Evolutionary conservation across 495 filamentous ascomycete genomes (phyloP).

Genomic region (Penicillium argentinense): DNA sequence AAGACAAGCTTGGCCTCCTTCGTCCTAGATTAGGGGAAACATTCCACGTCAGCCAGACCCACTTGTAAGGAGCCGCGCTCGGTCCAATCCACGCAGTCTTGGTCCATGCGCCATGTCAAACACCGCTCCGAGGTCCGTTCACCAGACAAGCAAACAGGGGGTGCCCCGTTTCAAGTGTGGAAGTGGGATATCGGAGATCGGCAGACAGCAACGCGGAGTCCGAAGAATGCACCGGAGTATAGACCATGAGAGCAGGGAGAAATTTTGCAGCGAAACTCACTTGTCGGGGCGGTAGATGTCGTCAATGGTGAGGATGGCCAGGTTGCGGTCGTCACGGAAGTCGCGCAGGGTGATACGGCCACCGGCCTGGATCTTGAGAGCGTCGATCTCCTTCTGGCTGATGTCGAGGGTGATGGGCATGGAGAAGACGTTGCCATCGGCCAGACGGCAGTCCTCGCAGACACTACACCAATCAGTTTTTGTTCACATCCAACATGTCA

Average conservation of each 20-base stretch:
- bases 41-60: constrained; percentile 33
- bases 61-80: constrained; percentile 22
- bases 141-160: background rate
- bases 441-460: constrained; percentile 79
- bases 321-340: constrained; percentile 91
- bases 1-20: constrained; percentile 93
- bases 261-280: constrained; percentile 50
- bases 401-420: constrained; percentile 97
- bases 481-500: background rate
- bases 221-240: no score
- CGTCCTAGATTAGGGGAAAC: constrained; percentile 53
- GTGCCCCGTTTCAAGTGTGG: constrained; percentile 6
- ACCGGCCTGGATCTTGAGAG: constrained; percentile 72
- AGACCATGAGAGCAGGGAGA: background rate
- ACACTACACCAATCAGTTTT: constrained; percentile 57
- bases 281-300: constrained; percentile 97
- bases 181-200: constrained; percentile 7
- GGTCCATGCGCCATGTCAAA: background rate
- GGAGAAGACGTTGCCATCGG: constrained; percentile 88
- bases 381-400: constrained; percentile 67
- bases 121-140: background rate
- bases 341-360: constrained; percentile 84
- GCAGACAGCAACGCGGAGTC: constrained; percentile 4
- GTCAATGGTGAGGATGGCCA: constrained; percentile 93
- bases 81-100: constrained; percentile 2